Base-by-base conservation (phyloP, 805 yeast species). In the Candida corydali region DNA sequence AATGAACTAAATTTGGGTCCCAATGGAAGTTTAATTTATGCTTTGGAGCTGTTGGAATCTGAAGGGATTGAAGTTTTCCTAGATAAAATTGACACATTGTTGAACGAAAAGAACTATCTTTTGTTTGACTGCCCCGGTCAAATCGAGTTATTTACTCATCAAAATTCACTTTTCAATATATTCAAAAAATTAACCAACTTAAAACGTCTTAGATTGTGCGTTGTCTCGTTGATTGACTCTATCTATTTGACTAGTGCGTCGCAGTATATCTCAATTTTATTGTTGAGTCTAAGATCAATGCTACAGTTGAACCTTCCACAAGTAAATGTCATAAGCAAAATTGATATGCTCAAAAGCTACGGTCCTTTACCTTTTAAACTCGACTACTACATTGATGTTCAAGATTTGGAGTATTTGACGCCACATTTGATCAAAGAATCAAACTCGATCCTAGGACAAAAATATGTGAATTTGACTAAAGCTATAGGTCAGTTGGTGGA, bases 111-210 rank as follows among this genome's bases (percentile, higher is more conserved):
- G 10, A 76, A 80, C 26, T 91, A 86, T 52, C 65, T 91, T 47
- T 85, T 91, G 25, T 88, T 91, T 57, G 98, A 91, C 57, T 89
- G 97, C 58, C 97, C 98, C 0, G 98, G 98, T 1, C 98, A 93
- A 57, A 93, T 88, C 1, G 99, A 93, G 56, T 71, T 93, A 11
- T 93, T 86, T 61, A 93, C 99, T 3, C 94, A 86, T 52, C 95
- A 86, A 50, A 74, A 80, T 1, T 80, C 96, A 0, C 63, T 94
- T 29, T 72, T 70, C 28, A 67, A 68, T 36, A 82, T 93, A 4
- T 86, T 89, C 59, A 73, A 74, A 42, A 69, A 57, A 32, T 62
- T 93, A 30, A 47, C 50, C 2, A 80, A 78, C 41, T 27, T 34
- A 9, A 78, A 78, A 34, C 88, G 80, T 42, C 72, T 86, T 49